A percentile compares a stretch with the other conserved stretches of the same genome.
Evolutionary conservation across 768 basidiomycete species (phyloP).

Genomic region (Suillus clintonianus): DNA sequence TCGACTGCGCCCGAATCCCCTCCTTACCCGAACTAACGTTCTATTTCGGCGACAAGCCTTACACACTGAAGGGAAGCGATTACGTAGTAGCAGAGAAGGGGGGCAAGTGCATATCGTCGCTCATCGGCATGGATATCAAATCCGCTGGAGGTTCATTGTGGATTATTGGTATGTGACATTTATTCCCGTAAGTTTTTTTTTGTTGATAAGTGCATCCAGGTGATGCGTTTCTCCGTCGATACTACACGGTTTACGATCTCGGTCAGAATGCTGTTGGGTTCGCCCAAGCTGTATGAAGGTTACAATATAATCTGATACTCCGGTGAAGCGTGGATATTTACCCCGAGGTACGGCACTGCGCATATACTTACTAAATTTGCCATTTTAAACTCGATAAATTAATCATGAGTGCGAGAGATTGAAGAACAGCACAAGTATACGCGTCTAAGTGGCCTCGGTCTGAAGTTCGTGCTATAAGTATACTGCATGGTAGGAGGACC

Average conservation of each 20-base stretch:
- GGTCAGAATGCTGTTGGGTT: conserved; percentile 82
- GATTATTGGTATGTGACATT: conserved; percentile 71
- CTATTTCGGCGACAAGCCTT: conserved; percentile 79
- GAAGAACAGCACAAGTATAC: too few species aligned
- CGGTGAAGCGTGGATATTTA: not conserved
- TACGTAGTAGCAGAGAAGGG: conserved; percentile 89
- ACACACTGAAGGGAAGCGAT: conserved; percentile 78
- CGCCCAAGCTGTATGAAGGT: conserved; percentile 43
- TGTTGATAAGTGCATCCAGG: conserved; percentile 39
- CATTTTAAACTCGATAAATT: too few species aligned
- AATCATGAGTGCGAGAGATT: too few species aligned
- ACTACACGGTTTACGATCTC: conserved; percentile 88
- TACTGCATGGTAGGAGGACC: too few species aligned
- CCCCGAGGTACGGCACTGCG: not conserved
- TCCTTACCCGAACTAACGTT: conserved; percentile 82
- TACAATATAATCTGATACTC: not conserved
- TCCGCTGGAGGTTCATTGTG: conserved; percentile 77
- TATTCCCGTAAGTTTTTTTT: conserved; percentile 3
- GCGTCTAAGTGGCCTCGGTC: too few species aligned
- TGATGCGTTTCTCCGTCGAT: conserved; percentile 90
- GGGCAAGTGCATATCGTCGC: conserved; percentile 91
- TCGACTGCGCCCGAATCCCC: conserved; percentile 88
- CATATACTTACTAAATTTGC: too few species aligned
- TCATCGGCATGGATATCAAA: conserved; percentile 90
- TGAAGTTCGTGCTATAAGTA: too few species aligned